Evolutionary conservation across 495 filamentous ascomycete species (phyloP), one percentile per base, ranked within the genome.

Genomic region (Hyphodiscus hymeniophilus): DNA sequence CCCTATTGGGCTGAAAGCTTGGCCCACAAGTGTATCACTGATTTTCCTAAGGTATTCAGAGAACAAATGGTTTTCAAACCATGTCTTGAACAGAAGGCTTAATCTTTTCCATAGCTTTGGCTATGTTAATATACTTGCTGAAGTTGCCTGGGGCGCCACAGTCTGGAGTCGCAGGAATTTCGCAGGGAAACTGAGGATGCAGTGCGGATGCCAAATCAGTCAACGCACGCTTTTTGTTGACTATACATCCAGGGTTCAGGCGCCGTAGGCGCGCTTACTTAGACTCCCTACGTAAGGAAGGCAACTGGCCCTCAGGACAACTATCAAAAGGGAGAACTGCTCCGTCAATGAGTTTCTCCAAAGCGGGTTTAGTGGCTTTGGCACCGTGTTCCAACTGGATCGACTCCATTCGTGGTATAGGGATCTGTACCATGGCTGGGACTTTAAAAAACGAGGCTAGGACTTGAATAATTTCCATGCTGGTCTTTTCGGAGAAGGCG

Each of bases 391-490:
- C 32, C 18, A 59, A 50, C 2, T 38, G 24, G 21, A 62, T 42
- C 2, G 10, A 16, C 1, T 39, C 16, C 38, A 22, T 18, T 10
- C 24, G 7, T 11, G 58, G 61, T 22, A 40, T 21, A 11, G 15
- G 16, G n/a, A 63, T 18, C 3, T n/a, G 13, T 0, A 15, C 38
- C 34, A 69, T 61, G 21, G 43, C 36, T 7, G 49, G 56, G 1
- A 60, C 21, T 6, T 48, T 57, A 17, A 61, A 61, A 20, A 74
- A 60, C 1, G 67, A 59, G 16, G 66, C 56, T 13, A 75, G 33
- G 1, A 61, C 54, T 22, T 69, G 60, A 24, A 74, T 42, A 8
- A 71, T 45, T 8, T 38, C 10, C 51, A 64, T 52, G 7, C 71
- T 43, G 1, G 46, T 39, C 10, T 53, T 48, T n/a, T 57, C 43